These are phyloP conservation scores for Sicyos edulis DNA, from an alignment of 306 rosid species.

Conservation along the genomic window DNA sequence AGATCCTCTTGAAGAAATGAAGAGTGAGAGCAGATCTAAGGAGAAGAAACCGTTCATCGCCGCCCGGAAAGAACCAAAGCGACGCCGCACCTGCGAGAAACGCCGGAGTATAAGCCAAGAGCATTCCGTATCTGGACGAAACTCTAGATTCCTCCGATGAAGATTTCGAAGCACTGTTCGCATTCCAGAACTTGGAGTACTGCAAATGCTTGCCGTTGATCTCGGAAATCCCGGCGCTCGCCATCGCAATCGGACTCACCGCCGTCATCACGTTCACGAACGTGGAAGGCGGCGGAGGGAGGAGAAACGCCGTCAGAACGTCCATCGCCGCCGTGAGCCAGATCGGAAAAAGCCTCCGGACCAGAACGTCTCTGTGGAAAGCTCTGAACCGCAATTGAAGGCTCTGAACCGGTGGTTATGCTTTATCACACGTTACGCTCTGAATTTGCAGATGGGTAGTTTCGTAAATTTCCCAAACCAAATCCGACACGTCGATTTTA, in stretches of 20 bases:
- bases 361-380: not conserved
- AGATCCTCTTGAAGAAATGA: constrained; percentile 69
- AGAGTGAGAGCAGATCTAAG: constrained; percentile 48
- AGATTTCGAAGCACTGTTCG: not conserved
- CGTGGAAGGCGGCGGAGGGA: constrained; percentile 47
- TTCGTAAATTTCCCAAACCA: not conserved
- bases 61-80: constrained; percentile 31
- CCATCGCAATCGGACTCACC: constrained; percentile 24
- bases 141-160: constrained; percentile 22
- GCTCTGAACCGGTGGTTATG: not conserved
- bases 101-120: constrained; percentile 52
- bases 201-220: constrained; percentile 49
- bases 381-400: not conserved
- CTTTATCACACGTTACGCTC: not conserved
- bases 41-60: constrained; percentile 30
- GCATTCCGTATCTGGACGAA: constrained; percentile 54
- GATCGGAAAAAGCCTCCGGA: not conserved
- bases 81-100: constrained; percentile 45
- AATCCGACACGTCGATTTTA: no score
- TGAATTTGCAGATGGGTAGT: not conserved
- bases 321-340: not conserved
- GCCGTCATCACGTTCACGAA: constrained; percentile 43
- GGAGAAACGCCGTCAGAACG: constrained; percentile 23
- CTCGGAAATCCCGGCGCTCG: constrained; percentile 37
- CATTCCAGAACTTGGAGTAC: constrained; percentile 59